Conservation (phyloP, 176 grass and related monocot species). For the Pontederia crassipes region DNA sequence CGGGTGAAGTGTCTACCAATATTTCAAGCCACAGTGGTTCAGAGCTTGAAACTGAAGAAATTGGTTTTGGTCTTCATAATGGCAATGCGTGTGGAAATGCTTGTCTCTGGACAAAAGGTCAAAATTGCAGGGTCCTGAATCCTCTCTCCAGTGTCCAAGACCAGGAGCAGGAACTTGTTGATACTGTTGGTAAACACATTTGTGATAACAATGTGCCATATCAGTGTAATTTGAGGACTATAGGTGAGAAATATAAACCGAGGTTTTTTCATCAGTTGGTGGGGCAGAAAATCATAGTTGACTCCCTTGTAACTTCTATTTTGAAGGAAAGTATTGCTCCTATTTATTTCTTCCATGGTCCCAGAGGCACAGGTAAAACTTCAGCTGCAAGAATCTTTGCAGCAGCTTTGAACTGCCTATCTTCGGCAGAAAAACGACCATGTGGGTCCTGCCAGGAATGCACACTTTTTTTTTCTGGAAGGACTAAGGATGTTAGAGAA, state of each 20-base stretch:
- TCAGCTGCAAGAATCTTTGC: slow-evolving; percentile 64
- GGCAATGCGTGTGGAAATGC: slow-evolving; percentile 24
- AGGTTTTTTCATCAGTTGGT: slow-evolving; percentile 53
- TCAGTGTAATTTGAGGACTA: slow-evolving; percentile 40
- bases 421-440: slow-evolving; percentile 33
- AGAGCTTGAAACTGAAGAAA: slow-evolving; percentile 37
- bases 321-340: slow-evolving; percentile 42
- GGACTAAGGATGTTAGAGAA: slow-evolving; percentile 41
- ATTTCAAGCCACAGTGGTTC: slow-evolving; percentile 29
- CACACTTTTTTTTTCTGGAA: slow-evolving; percentile 46
- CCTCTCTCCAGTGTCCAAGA: slow-evolving; percentile 15
- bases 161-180: neutral
- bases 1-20: neutral
- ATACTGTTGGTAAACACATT: slow-evolving; percentile 17
- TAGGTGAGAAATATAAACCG: slow-evolving; percentile 66
- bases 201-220: slow-evolving; percentile 19
- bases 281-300: slow-evolving; percentile 50
- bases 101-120: slow-evolving; percentile 27
- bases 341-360: slow-evolving; percentile 80
- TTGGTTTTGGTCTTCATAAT: slow-evolving; percentile 29
- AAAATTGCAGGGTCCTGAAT: slow-evolving; percentile 21
- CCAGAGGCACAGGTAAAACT: slow-evolving; percentile 60
- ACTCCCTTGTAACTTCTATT: slow-evolving; percentile 51
- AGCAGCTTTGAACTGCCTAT: slow-evolving; percentile 58
- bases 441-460: slow-evolving; percentile 71